Percentiles rank a stretch among this genome's conserved stretches.
These are phyloP conservation scores for Exobasidium cylindrosporum DNA, from an alignment of 1,284 basidiomycete species.

Conservation along the genomic window DNA sequence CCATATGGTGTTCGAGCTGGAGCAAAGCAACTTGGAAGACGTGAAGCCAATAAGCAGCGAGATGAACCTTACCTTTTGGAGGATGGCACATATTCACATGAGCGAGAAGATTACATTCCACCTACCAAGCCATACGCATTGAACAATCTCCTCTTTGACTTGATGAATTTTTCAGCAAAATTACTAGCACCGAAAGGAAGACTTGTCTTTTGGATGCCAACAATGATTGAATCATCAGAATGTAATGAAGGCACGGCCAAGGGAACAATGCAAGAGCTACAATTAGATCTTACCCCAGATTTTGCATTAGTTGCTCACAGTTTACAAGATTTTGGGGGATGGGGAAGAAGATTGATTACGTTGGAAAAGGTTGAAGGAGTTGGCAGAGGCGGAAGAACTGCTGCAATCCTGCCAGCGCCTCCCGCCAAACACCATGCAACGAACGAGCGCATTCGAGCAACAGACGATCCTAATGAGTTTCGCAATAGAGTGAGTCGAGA, in stretches of 20 bases:
- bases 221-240: constrained; percentile 23
- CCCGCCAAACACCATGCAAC: neutral
- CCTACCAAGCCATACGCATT: constrained; percentile 90
- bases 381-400: neutral
- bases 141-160: constrained; percentile 75
- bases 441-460: neutral
- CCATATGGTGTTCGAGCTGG: constrained; percentile 91
- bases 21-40: constrained; percentile 84
- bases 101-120: constrained; percentile 56
- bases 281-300: constrained; percentile 68
- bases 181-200: constrained; percentile 80
- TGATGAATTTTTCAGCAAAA: constrained; percentile 77
- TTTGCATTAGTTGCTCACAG: constrained; percentile 86
- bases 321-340: constrained; percentile 89
- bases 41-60: constrained; percentile 55
- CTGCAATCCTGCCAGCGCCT: neutral
- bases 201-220: constrained; percentile 72
- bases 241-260: constrained; percentile 32
- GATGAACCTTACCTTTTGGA: constrained; percentile 49
- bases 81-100: constrained; percentile 47
- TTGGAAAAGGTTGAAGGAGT: constrained; percentile 31
- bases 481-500: constrained; percentile 4
- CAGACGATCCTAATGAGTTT: constrained; percentile 6
- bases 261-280: constrained; percentile 75
- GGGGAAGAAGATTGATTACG: constrained; percentile 67